Evolutionary conservation across 2,329 filamentous ascomycete genomes (phyloP), one percentile per base, ranked within the genome.

Genomic region (Cladosporium sp.): DNA sequence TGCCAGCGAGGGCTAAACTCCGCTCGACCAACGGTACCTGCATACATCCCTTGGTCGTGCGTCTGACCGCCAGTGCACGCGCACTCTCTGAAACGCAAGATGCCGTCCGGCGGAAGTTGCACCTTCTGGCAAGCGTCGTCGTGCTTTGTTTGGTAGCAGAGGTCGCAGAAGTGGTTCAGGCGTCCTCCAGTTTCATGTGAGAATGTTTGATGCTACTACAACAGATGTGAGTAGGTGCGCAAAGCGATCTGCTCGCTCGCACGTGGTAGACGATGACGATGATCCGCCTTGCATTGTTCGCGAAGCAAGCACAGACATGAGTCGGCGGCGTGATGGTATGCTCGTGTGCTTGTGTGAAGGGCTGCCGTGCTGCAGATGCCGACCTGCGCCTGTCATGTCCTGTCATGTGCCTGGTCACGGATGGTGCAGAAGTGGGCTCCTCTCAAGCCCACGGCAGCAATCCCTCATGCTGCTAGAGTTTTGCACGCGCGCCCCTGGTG

Each of bases 31-130:
- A 47, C 43, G 43, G 43, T 47, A 47, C 43, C 43, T 47, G 43
- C 43, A 47, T 47, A 47, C 43, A 47, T 47, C 43, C 47, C 47
- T 50, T 50, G 47, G 19, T 50, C 47, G 28, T 37, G 47, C 47
- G 47, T 50, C 47, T 37, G 47, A 50, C 47, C 47, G 47, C 47
- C 47, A 34, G 30, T 37, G 47, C 47, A 36, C 47, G 47, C 47
- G 47, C 47, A 20, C 47, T 17, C n/a, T 36, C 47, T 50, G 47
- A 50, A 50, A 50, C 47, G 17, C 30, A 50, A 25, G 42, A 45
- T 45, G 15, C n/a, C 17, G 42, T 22, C 22, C 12, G n/a, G 30
- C 30, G 30, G 11, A 12, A 34, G 8, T 34, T 9, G 30, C 30
- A 34, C 30, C 30, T 34, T 34, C 11, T 12, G 7, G 30, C 30